These are phyloP conservation scores for Annulohypoxylon maeteangense DNA, from an alignment of 495 filamentous ascomycete species.

Conservation along the genomic window DNA sequence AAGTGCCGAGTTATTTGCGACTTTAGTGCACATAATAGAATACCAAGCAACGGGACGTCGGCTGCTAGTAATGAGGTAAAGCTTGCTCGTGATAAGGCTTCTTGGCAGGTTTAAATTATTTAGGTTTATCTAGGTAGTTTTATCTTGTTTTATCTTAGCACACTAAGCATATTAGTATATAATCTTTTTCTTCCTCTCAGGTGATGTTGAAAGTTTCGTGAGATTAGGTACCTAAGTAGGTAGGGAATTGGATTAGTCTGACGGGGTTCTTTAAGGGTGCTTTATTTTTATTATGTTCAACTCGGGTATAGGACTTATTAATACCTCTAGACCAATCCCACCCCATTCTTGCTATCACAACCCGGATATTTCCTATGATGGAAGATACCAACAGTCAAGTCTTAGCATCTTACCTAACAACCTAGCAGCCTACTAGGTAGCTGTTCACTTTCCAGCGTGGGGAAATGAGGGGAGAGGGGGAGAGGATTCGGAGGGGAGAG, in stretches of 20 bases:
- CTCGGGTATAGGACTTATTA: too few relatives aligned
- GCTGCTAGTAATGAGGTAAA: conserved; percentile 12
- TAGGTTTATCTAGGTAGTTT: not conserved
- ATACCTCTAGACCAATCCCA: too few relatives aligned
- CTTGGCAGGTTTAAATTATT: conserved; percentile 5
- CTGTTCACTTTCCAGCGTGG: conserved; percentile 8
- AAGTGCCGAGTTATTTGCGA: conserved; percentile 19
- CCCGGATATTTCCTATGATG: too few relatives aligned
- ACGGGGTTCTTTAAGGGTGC: not conserved
- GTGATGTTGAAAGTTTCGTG: not conserved
- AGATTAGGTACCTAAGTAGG: too few relatives aligned
- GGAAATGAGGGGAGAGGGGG: conserved; percentile 28
- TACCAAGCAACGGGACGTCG: conserved; percentile 6
- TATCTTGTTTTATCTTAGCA: not conserved
- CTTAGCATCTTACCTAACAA: too few relatives aligned
- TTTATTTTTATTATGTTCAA: too few relatives aligned
- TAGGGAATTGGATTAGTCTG: not conserved
- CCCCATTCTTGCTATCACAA: too few relatives aligned
- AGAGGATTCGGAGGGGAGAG: too few relatives aligned
- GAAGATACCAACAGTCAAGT: too few relatives aligned
- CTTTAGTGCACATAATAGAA: not conserved
- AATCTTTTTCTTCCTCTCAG: not conserved
- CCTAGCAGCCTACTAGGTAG: too few relatives aligned
- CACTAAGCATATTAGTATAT: not conserved
- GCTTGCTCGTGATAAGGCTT: conserved; percentile 11